Evolutionary conservation across 2,329 filamentous ascomycete species (phyloP).

Genomic region (Penicillium sp.): DNA sequence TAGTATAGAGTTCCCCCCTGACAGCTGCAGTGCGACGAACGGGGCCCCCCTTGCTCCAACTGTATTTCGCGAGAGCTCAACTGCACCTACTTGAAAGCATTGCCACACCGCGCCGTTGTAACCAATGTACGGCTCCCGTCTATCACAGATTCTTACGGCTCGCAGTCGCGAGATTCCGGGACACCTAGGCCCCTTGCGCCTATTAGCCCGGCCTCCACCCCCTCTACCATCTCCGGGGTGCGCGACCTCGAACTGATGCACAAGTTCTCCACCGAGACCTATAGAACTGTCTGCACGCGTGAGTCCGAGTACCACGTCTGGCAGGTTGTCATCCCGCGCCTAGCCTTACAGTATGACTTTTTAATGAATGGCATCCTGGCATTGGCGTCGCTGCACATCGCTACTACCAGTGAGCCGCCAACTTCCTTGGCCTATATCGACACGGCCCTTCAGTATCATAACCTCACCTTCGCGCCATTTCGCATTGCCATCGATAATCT

Average conservation of each 20-base stretch:
- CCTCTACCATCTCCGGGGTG: conserved; percentile 19
- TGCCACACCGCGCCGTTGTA: conserved; percentile 10
- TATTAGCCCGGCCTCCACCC: conserved; percentile 16
- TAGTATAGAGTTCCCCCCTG: not conserved
- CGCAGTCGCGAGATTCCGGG: conserved; percentile 2
- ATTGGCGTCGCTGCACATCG: conserved; percentile 39
- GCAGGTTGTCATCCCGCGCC: conserved; percentile 39
- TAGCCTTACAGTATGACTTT: conserved; percentile 39
- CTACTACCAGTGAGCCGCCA: conserved; percentile 27
- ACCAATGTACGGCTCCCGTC: conserved; percentile 1
- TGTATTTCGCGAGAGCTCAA: conserved; percentile 34
- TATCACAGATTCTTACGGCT: not conserved
- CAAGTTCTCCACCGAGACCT: conserved; percentile 48
- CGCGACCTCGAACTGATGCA: conserved; percentile 51
- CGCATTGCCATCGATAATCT: conserved; percentile 33
- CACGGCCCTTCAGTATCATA: conserved; percentile 35
- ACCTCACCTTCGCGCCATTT: conserved; percentile 32
- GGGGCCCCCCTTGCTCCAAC: conserved; percentile 38
- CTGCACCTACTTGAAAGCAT: conserved; percentile 28
- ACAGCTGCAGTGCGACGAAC: conserved; percentile 35
- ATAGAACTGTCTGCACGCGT: conserved; percentile 37
- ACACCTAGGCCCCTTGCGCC: conserved; percentile 13
- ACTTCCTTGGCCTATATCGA: conserved; percentile 34
- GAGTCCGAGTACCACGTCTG: conserved; percentile 33
- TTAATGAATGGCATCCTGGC: conserved; percentile 42